A percentile compares a stretch with the other conserved stretches of the same genome.
These are phyloP conservation scores for Aureobasidium sp. DNA, from an alignment of 2,329 filamentous ascomycete species.

Conservation along the genomic window DNA sequence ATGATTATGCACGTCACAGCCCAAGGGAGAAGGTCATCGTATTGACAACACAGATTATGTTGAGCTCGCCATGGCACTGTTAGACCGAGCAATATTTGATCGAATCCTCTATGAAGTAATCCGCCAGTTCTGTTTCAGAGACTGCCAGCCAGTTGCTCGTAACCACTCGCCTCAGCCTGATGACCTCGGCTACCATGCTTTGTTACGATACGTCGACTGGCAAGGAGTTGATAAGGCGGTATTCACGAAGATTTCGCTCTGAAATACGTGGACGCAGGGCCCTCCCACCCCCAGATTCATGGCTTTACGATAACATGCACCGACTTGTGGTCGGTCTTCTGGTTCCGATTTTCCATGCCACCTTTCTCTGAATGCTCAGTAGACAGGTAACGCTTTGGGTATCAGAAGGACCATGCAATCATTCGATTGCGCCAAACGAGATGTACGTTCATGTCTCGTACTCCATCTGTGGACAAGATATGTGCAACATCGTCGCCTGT, in stretches of 20 bases:
- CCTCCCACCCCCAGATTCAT: background rate
- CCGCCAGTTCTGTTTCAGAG: background rate
- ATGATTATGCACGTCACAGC: background rate
- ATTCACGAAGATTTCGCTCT: background rate
- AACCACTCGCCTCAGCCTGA: background rate
- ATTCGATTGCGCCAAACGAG: background rate
- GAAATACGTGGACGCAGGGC: too few species aligned
- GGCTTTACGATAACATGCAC: background rate
- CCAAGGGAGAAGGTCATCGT: background rate
- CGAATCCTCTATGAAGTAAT: background rate
- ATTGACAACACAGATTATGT: background rate
- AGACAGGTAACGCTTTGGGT: background rate
- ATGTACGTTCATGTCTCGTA: background rate
- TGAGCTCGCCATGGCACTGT: background rate
- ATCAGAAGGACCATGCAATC: background rate
- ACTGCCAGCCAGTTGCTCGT: background rate
- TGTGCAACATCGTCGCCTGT: background rate
- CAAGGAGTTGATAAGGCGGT: background rate
- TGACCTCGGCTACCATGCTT: background rate
- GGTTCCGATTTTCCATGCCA: background rate
- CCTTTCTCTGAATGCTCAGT: background rate
- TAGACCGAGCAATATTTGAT: background rate
- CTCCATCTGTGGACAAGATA: background rate
- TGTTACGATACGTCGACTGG: background rate
- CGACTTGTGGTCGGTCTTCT: background rate